phyloP scores from a whole-genome alignment of 1,139 yeast species.

The Wickerhamiella infanticola region DNA sequence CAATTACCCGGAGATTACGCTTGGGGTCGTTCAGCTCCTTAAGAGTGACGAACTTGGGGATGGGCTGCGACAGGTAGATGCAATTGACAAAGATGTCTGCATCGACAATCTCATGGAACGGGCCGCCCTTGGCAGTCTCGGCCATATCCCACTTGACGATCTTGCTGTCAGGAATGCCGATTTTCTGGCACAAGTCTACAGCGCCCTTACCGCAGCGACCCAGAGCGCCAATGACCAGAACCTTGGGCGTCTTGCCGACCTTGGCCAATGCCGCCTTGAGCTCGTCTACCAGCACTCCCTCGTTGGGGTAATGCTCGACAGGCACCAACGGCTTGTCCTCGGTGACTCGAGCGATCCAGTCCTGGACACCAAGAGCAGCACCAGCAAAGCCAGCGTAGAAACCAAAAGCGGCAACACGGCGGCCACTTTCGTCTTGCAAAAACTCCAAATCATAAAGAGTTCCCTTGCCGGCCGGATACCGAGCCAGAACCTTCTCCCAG shows the following conservation, averaged over 20 bases:
- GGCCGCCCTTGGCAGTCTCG: slow-evolving; percentile 95
- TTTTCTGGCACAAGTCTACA: slow-evolving; percentile 59
- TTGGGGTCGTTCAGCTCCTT: slow-evolving; percentile 45
- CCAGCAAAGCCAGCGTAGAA: slow-evolving; percentile 99
- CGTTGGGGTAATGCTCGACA: slow-evolving; percentile 70
- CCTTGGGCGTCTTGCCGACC: slow-evolving; percentile 54
- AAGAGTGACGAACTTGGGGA: slow-evolving; percentile 73
- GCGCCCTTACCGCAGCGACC: slow-evolving; percentile 99
- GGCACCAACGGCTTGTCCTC: slow-evolving; percentile 49
- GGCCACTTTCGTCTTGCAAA: slow-evolving; percentile 82
- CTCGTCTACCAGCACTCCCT: slow-evolving; percentile 51
- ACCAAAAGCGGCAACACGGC: slow-evolving; percentile 98
- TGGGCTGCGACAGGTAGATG: slow-evolving; percentile 84
- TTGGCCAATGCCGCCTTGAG: slow-evolving; percentile 49
- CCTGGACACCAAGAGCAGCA: slow-evolving; percentile 87
- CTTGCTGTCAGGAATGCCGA: slow-evolving; percentile 76
- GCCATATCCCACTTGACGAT: slow-evolving; percentile 91
- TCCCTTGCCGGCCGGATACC: slow-evolving; percentile 89
- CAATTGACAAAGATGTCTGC: slow-evolving; percentile 89
- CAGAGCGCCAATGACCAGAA: slow-evolving; percentile 85
- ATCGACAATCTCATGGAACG: slow-evolving; percentile 78
- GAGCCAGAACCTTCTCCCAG: slow-evolving; percentile 76
- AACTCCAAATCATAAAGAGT: slow-evolving; percentile 85
- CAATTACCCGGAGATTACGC: slow-evolving; percentile 79
- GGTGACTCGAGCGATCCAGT: slow-evolving; percentile 59